Evolutionary conservation across 345 rosid genomes (phyloP).

Genomic region (Salix brachista): DNA sequence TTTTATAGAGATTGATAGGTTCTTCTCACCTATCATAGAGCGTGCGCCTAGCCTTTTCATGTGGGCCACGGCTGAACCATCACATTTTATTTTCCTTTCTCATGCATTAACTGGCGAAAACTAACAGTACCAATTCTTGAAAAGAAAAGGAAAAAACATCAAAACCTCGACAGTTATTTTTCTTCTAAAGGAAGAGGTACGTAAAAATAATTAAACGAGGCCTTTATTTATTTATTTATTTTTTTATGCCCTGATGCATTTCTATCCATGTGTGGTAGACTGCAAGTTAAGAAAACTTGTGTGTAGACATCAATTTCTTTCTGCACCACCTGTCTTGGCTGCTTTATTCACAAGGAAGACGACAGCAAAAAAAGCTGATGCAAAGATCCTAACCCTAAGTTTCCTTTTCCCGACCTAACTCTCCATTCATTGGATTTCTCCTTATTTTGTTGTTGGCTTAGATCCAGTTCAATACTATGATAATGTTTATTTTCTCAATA

Average conservation of each 20-base stretch:
- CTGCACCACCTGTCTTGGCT: conserved; percentile 19
- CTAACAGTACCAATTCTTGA: not conserved
- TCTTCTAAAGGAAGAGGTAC: not conserved
- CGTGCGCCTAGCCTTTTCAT: conserved; percentile 8
- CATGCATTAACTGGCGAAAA: conserved; percentile 3
- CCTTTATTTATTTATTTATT: too few relatives aligned
- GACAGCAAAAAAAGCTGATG: conserved; percentile 14
- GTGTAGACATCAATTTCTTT: conserved; percentile 15
- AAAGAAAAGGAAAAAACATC: not conserved
- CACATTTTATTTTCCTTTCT: conserved; percentile 13
- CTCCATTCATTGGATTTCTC: conserved; percentile 35
- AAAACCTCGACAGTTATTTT: conserved; percentile 3
- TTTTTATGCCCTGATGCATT: conserved; percentile 15
- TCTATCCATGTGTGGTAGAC: conserved; percentile 33
- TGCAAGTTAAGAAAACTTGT: conserved; percentile 51
- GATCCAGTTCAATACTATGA: not conserved
- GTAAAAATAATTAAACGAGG: not conserved
- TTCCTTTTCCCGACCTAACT: conserved; percentile 49
- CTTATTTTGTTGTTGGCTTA: conserved; percentile 45
- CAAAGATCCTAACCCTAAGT: conserved; percentile 31
- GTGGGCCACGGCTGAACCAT: conserved; percentile 32
- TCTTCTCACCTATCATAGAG: conserved; percentile 29
- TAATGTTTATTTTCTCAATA: too few relatives aligned
- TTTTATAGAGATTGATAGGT: conserved; percentile 20
- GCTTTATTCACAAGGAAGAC: conserved; percentile 44